These are phyloP conservation scores for Carnegiea gigantea DNA, from an alignment of 179 eudicot species.

Conservation along the genomic window DNA sequence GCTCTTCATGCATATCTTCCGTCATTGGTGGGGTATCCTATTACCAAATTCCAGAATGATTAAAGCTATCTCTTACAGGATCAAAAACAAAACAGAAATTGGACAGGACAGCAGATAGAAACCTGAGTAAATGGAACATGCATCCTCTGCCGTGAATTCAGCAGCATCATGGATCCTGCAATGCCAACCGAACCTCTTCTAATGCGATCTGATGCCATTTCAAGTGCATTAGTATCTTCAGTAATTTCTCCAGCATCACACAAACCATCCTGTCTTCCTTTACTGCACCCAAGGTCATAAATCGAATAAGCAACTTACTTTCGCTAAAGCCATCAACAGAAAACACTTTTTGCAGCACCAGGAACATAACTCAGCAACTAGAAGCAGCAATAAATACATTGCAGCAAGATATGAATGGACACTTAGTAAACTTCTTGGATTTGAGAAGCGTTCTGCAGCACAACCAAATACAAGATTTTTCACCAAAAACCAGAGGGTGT, in stretches of 20 bases:
- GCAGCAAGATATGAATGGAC: not conserved
- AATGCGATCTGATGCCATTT: slow-evolving; percentile 32
- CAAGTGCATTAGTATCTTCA: slow-evolving; percentile 22
- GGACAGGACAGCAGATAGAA: slow-evolving; percentile 1
- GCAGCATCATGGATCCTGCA: slow-evolving; percentile 68
- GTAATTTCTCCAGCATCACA: slow-evolving; percentile 25
- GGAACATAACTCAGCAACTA: not conserved
- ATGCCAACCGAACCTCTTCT: slow-evolving; percentile 80
- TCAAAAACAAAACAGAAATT: slow-evolving; percentile 7
- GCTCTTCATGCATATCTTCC: slow-evolving; percentile 99
- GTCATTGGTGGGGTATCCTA: slow-evolving; percentile 97
- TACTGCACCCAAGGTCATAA: slow-evolving; percentile 27
- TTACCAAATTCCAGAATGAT: slow-evolving; percentile 17
- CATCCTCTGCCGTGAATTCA: slow-evolving; percentile 68
- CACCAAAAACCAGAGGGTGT: not conserved
- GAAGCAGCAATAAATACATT: not conserved
- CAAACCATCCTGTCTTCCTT: slow-evolving; percentile 29
- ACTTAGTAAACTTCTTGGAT: not conserved
- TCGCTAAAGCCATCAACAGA: slow-evolving; percentile 3
- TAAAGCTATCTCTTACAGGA: not conserved
- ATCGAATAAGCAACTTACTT: slow-evolving; percentile 3
- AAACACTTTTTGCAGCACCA: not conserved
- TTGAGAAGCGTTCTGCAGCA: not conserved
- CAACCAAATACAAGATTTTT: not conserved
- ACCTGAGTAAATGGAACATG: slow-evolving; percentile 96